Base-by-base conservation (phyloP, 1,284 basidiomycete genomes). In the Marasmius tenuissimus region DNA sequence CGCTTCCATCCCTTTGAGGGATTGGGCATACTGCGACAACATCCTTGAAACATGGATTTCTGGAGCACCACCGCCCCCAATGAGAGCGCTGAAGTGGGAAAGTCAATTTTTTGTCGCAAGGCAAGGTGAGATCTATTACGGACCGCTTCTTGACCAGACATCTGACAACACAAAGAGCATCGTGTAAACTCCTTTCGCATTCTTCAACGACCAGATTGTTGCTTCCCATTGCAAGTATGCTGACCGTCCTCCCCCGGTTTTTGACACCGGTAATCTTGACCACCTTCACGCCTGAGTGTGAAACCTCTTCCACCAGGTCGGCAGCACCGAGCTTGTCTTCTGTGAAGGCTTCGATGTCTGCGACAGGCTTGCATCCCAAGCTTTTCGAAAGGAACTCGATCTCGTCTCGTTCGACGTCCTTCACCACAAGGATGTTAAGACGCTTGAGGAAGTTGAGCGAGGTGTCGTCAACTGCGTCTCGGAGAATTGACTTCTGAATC, bases 391-490 rank as follows among this genome's bases (percentile, higher is more conserved):
- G 86, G 79, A 99, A 99, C 69, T 98, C 94, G 66, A 99, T 98
- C 76, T 99, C 97, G 75, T 99, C 97, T 61, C 97, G 92, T 76
- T 99, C 97, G 55, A 99, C 91, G 72, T 99, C 97, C 79, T 98
- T 98, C 71, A 99, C 90, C 61, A 94, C 96, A 62, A 99, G 84
- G 72, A 99, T 99, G 75, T 96, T 97, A 69, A 99, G 89, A 70
- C 96, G 94, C 72, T 98, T 96, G 66, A 99, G 88, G 86, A 98
- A 98, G 76, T 95, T 96, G 65, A 99, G 89, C n/a, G 97, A 97
- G 20, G 96, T 91, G 67, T 99, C 97, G 75, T 97, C 98, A 64
- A 98, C 96, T 20, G 97, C 97, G 73, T 99, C 97, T 61, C 97
- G 94, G 35, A 99, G 85, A 72, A 99, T 99, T 45, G 96, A 98